Conservation (phyloP, 805 yeast species). For the Metschnikowia gelsemii region DNA sequence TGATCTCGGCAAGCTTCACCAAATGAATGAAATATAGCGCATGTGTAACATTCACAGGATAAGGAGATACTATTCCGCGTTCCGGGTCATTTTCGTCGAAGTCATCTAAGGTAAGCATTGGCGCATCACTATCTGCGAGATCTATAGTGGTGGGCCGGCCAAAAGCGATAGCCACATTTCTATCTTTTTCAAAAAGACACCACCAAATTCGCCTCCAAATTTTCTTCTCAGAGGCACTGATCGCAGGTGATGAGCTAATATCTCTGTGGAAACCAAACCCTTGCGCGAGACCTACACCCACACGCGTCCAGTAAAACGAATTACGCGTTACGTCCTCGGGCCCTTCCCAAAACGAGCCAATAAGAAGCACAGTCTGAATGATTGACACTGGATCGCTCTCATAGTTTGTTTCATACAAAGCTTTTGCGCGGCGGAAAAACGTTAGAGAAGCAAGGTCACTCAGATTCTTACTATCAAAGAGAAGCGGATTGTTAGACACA, state of each 20-base stretch:
- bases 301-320: constrained; percentile 66
- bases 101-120: constrained; percentile 67
- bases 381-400: constrained; percentile 64
- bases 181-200: constrained; percentile 70
- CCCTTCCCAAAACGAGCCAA: constrained; percentile 73
- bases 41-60: constrained; percentile 48
- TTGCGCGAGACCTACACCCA: constrained; percentile 69
- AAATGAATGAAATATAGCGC: constrained; percentile 59
- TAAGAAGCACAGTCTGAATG: constrained; percentile 59
- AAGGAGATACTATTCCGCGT: constrained; percentile 34
- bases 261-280: constrained; percentile 74
- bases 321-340: constrained; percentile 68
- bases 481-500: constrained; percentile 52
- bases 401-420: constrained; percentile 65
- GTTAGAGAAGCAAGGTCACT: constrained; percentile 51
- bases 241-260: constrained; percentile 39
- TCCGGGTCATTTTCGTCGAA: constrained; percentile 54
- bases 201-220: constrained; percentile 74
- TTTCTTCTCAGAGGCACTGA: constrained; percentile 42
- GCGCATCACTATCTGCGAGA: constrained; percentile 72
- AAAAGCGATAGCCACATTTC: constrained; percentile 66
- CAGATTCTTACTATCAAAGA: constrained; percentile 49
- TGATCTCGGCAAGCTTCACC: constrained; percentile 66
- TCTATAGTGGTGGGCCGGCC: constrained; percentile 72
- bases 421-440: constrained; percentile 70